Percentiles rank a stretch among this genome's conserved stretches.
Conservation (phyloP, 1,284 basidiomycete species). For the Neolentinus lepideus region DNA sequence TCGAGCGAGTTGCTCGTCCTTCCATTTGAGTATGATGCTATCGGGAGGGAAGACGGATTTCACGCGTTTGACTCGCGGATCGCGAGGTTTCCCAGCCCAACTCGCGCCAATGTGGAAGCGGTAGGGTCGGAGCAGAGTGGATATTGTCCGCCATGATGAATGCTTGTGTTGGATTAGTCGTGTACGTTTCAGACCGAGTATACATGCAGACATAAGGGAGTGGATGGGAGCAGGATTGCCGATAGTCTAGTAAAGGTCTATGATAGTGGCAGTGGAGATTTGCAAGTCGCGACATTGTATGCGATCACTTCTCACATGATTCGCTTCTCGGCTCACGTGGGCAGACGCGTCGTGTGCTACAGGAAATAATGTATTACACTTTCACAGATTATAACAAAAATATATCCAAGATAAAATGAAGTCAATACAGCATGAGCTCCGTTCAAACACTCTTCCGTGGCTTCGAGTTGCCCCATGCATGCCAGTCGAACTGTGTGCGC, state of each 20-base stretch:
- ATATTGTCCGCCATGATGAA: background rate
- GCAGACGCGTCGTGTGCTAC: too few species aligned
- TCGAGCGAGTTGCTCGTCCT: slow-evolving; percentile 50
- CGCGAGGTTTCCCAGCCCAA: slow-evolving; percentile 70
- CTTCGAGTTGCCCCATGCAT: slow-evolving; percentile 5
- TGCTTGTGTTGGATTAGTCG: background rate
- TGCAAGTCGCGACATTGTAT: background rate
- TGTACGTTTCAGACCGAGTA: background rate
- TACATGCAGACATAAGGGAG: background rate
- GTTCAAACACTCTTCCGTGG: too few species aligned
- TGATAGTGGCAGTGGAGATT: background rate
- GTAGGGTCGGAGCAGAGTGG: slow-evolving; percentile 36
- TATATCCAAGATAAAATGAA: background rate
- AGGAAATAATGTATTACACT: too few species aligned
- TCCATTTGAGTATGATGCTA: slow-evolving; percentile 66
- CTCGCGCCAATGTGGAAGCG: slow-evolving; percentile 68
- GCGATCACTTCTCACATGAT: background rate
- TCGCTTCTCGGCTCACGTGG: background rate
- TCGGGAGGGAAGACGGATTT: slow-evolving; percentile 52
- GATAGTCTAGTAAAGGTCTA: background rate
- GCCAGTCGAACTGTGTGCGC: slow-evolving; percentile 8
- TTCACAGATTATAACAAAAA: background rate
- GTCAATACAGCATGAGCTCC: background rate
- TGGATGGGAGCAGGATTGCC: slow-evolving; percentile 4
- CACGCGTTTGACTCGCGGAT: slow-evolving; percentile 28